Evolutionary conservation across 2,329 filamentous ascomycete species (phyloP).

Genomic region (Chaetomiaceae sp.): DNA sequence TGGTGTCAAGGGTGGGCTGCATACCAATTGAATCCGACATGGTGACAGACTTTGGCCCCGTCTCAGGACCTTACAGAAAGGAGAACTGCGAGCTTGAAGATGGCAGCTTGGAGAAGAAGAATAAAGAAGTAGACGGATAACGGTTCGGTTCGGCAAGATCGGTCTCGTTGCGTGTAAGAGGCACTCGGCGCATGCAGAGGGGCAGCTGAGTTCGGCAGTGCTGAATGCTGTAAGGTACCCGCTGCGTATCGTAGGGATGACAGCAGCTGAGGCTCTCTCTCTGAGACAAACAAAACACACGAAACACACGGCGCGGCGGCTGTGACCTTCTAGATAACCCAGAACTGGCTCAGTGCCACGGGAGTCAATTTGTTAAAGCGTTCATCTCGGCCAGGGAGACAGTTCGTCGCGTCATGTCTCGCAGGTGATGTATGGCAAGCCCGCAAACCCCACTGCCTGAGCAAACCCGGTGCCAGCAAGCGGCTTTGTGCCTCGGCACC

Average conservation of each 20-base stretch:
- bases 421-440: slow-evolving; percentile 8
- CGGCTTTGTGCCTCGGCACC: slow-evolving; percentile 22
- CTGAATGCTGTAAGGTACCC: too few relatives aligned
- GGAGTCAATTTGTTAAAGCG: background rate
- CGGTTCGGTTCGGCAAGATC: slow-evolving; percentile 6
- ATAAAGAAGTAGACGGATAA: background rate
- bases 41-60: background rate
- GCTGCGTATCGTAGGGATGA: too few relatives aligned
- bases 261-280: too few relatives aligned
- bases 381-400: slow-evolving; percentile 14
- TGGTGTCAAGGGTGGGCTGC: slow-evolving; percentile 14
- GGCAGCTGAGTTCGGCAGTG: background rate
- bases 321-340: background rate
- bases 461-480: slow-evolving; percentile 1
- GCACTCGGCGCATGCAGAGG: slow-evolving; percentile 8
- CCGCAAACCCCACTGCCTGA: slow-evolving; percentile 10
- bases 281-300: background rate
- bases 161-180: background rate
- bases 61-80: background rate
- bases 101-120: background rate
- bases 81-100: background rate
- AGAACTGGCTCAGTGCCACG: background rate
- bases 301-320: background rate
- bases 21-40: slow-evolving; percentile 53
- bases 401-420: slow-evolving; percentile 17